phyloP scores from a whole-genome alignment of 257 asterid species.

The Solanum ossicruentum region DNA sequence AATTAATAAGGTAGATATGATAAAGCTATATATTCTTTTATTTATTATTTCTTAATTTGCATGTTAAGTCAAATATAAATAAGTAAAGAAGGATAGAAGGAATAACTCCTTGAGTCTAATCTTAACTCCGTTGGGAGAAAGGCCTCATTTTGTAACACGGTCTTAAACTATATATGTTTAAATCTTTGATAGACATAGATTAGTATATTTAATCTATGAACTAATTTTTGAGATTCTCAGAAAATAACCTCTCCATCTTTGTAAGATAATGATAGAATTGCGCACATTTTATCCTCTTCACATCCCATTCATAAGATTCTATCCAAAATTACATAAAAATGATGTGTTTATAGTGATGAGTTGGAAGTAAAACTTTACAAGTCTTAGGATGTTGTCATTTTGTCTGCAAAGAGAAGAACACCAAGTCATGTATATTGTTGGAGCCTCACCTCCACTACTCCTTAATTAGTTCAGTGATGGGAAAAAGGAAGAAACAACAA shows the following conservation, averaged over 20 bases:
- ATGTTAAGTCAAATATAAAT: not conserved
- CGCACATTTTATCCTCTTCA: no score
- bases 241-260: no score
- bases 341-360: not conserved
- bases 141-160: not conserved
- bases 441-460: not conserved
- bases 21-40: no score
- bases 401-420: conserved; percentile 8
- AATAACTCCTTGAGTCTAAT: not conserved
- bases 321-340: not conserved
- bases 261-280: no score
- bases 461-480: not conserved
- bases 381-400: not conserved
- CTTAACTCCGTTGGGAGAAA: not conserved
- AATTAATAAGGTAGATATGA: no score
- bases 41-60: no score
- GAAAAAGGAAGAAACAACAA: not conserved
- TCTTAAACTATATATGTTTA: not conserved
- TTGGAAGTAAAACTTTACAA: not conserved
- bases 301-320: no score
- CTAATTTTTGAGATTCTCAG: no score
- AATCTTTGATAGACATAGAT: not conserved
- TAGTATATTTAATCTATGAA: not conserved
- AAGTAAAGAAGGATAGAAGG: not conserved
- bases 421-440: not conserved